These are phyloP conservation scores for Tylopilus vinaceipallidus DNA, from an alignment of 768 basidiomycete genomes.

Conservation along the genomic window DNA sequence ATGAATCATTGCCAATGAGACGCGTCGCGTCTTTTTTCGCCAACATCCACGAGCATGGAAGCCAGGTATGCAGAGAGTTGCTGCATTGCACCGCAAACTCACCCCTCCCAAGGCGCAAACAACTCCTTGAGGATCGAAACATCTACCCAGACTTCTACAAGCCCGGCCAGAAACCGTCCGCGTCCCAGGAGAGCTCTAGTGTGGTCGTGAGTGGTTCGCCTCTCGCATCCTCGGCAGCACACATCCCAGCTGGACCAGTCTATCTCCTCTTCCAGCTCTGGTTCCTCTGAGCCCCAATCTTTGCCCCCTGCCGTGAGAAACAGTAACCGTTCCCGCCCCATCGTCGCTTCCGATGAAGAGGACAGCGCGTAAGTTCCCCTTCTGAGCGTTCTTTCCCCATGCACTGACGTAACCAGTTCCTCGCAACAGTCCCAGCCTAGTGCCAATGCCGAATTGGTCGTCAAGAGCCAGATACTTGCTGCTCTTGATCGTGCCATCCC, in stretches of 20 bases:
- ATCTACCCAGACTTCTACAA: slow-evolving; percentile 32
- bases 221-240: not conserved
- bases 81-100: not conserved
- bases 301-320: slow-evolving; percentile 5
- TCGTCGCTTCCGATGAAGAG: slow-evolving; percentile 35
- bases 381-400: not conserved
- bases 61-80: slow-evolving; percentile 16
- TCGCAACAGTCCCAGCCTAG: not conserved
- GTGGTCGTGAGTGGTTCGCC: slow-evolving; percentile 20
- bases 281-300: slow-evolving; percentile 21
- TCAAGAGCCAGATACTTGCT: slow-evolving; percentile 20
- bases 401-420: slow-evolving; percentile 11
- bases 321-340: slow-evolving; percentile 6
- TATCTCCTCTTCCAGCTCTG: slow-evolving; percentile 25
- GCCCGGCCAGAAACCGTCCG: slow-evolving; percentile 17
- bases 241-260: slow-evolving; percentile 14
- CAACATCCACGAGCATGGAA: slow-evolving; percentile 21
- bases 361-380: slow-evolving; percentile 8
- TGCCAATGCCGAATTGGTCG: not conserved
- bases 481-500: slow-evolving; percentile 25
- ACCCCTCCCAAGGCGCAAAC: slow-evolving; percentile 21
- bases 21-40: slow-evolving; percentile 24
- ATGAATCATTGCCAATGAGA: slow-evolving; percentile 1
- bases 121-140: slow-evolving; percentile 24
- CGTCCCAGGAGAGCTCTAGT: slow-evolving; percentile 1